These are phyloP conservation scores for Bryopsis sp. DNA, from an alignment of 139 green algal genomes.

Conservation along the genomic window DNA sequence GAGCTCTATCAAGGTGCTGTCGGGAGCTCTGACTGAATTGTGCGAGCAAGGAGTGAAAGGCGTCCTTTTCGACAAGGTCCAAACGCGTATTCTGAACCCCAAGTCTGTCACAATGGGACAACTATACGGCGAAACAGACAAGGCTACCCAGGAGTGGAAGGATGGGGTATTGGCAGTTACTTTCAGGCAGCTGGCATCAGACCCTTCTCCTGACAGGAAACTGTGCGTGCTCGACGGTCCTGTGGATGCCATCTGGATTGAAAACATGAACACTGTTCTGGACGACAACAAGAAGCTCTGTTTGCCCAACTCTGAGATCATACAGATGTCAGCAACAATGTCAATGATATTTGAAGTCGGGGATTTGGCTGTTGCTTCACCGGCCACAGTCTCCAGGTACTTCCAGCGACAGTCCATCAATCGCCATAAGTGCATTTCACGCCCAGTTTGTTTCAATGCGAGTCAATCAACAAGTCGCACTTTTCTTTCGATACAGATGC, in stretches of 20 bases:
- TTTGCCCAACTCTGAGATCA: conserved; percentile 73
- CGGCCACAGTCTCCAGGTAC: conserved; percentile 75
- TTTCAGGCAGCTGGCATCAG: conserved; percentile 45
- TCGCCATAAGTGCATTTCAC: too few relatives aligned
- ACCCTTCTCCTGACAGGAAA: conserved; percentile 32
- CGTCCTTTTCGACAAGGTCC: conserved; percentile 49
- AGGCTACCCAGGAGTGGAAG: conserved; percentile 67
- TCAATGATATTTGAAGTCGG: conserved; percentile 82
- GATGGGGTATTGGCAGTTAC: conserved; percentile 59
- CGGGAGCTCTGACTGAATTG: background rate
- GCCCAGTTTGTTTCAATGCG: too few relatives aligned
- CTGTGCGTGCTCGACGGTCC: conserved; percentile 68
- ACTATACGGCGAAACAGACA: conserved; percentile 64
- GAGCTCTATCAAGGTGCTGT: conserved; percentile 36
- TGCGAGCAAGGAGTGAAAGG: conserved; percentile 24
- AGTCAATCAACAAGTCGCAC: too few relatives aligned
- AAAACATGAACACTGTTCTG: conserved; percentile 86
- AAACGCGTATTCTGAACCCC: conserved; percentile 59
- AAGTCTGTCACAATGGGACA: conserved; percentile 76
- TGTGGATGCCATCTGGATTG: conserved; percentile 77
- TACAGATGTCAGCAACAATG: conserved; percentile 71
- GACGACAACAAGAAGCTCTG: conserved; percentile 86
- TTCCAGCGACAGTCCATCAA: too few relatives aligned
- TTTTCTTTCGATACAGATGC: conserved; percentile 58
- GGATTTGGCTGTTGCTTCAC: conserved; percentile 62